Percentiles rank a stretch among this genome's conserved stretches.
phyloP scores from a whole-genome alignment of 768 basidiomycete genomes.

The Punctularia strigosozonata region DNA sequence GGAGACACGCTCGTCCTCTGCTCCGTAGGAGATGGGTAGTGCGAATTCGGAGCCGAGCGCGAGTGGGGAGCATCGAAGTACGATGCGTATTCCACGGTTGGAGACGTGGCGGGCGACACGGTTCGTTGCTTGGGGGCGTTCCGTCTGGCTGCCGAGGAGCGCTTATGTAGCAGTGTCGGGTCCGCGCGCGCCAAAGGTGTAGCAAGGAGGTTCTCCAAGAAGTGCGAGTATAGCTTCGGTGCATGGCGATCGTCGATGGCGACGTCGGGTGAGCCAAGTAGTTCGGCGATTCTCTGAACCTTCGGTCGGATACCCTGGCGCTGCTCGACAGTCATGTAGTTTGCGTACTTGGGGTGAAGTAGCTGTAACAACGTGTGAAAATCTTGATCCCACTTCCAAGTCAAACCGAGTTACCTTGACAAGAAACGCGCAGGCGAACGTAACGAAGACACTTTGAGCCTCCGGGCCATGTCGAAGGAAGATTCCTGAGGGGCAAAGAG shows the following conservation, averaged over 20 bases:
- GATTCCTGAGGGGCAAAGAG: slow-evolving; percentile 25
- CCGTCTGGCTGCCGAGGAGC: neutral
- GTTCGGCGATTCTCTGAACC: slow-evolving; percentile 55
- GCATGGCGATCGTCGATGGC: slow-evolving; percentile 75
- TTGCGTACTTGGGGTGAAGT: slow-evolving; percentile 64
- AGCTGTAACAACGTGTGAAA: slow-evolving; percentile 27
- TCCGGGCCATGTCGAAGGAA: slow-evolving; percentile 68
- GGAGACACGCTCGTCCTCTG: neutral
- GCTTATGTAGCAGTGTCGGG: neutral
- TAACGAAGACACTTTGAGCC: slow-evolving; percentile 67
- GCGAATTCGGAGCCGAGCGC: neutral
- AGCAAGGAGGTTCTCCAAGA: slow-evolving; percentile 60
- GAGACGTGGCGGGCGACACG: neutral
- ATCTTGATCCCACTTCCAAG: neutral
- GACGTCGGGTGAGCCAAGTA: slow-evolving; percentile 58
- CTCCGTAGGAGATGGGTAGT: neutral
- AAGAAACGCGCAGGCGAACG: slow-evolving; percentile 74
- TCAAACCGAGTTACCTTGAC: slow-evolving; percentile 43
- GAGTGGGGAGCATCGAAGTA: neutral
- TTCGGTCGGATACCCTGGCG: slow-evolving; percentile 49
- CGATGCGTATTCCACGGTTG: neutral
- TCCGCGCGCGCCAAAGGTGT: slow-evolving; percentile 17
- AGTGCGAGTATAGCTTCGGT: slow-evolving; percentile 69
- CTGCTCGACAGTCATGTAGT: slow-evolving; percentile 44
- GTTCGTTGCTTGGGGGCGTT: neutral